Evolutionary conservation across 2,329 filamentous ascomycete species (phyloP).

Genomic region (Calonectria crousiana): DNA sequence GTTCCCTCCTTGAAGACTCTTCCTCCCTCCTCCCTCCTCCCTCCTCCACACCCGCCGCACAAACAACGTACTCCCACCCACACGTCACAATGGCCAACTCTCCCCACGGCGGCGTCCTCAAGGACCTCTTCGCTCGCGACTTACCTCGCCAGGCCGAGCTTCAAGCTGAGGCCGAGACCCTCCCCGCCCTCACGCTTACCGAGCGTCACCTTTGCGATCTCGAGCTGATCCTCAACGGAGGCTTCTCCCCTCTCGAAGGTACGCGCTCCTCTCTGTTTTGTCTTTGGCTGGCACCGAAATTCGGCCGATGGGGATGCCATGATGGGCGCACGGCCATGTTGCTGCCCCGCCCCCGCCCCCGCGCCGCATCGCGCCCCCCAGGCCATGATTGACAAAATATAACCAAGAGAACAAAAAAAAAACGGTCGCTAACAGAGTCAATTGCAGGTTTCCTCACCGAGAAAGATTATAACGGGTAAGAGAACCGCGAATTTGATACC

Average conservation of each 20-base stretch:
- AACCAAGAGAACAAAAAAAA: neutral
- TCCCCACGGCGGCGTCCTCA: constrained; percentile 93
- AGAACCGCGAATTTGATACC: constrained; percentile 15
- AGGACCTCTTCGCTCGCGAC: constrained; percentile 97
- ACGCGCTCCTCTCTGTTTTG: constrained; percentile 45
- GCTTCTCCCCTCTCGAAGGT: constrained; percentile 98
- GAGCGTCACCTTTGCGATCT: constrained; percentile 98
- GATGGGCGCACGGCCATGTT: constrained; percentile 9
- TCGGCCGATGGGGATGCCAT: constrained; percentile 27
- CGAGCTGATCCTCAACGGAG: constrained; percentile 96
- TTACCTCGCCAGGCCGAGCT: constrained; percentile 85
- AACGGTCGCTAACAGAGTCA: constrained; percentile 29
- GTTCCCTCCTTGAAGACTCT: constrained; percentile 17
- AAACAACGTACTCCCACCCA: constrained; percentile 19
- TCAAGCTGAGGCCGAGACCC: constrained; percentile 83
- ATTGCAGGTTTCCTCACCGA: constrained; percentile 91
- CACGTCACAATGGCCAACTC: constrained; percentile 71
- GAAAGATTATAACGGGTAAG: constrained; percentile 94
- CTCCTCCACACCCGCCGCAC: neutral
- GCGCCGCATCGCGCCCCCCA: constrained; percentile 27
- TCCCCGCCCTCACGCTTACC: constrained; percentile 85
- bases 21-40: constrained; percentile 5
- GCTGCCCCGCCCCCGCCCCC: constrained; percentile 43
- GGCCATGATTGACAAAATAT: constrained; percentile 5
- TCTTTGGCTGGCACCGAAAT: constrained; percentile 27